Conservation (phyloP, 2,329 filamentous ascomycete species). For the Aspergillus sp. region DNA sequence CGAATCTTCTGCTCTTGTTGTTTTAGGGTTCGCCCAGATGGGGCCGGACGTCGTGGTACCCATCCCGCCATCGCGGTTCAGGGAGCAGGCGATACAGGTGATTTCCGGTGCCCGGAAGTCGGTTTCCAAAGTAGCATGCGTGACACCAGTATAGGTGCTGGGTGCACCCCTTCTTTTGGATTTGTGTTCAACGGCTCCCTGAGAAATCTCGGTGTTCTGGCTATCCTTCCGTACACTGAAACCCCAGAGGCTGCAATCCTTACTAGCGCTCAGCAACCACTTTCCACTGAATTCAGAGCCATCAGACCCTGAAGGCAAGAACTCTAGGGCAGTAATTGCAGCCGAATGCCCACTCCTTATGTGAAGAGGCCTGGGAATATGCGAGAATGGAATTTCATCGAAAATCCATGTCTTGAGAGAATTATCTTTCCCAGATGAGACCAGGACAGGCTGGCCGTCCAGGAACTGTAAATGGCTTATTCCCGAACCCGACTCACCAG, state of each 20-base stretch:
- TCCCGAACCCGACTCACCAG: slow-evolving; percentile 63
- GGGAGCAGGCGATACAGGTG: slow-evolving; percentile 83
- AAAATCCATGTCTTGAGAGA: slow-evolving; percentile 96
- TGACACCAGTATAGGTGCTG: slow-evolving; percentile 14
- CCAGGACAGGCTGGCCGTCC: slow-evolving; percentile 80
- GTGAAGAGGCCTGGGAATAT: slow-evolving; percentile 82
- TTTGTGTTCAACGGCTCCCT: slow-evolving; percentile 83
- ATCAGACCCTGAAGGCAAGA: slow-evolving; percentile 85
- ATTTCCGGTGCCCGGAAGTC: slow-evolving; percentile 85
- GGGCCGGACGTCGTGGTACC: slow-evolving; percentile 76
- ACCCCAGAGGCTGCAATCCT: slow-evolving; percentile 90
- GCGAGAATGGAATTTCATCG: slow-evolving; percentile 85
- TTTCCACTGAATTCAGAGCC: slow-evolving; percentile 86
- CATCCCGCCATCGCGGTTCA: slow-evolving; percentile 94
- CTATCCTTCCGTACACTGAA: slow-evolving; percentile 94
- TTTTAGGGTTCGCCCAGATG: slow-evolving; percentile 78
- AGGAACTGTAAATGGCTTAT: slow-evolving; percentile 89
- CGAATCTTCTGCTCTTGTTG: slow-evolving; percentile 69
- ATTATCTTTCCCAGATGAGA: slow-evolving; percentile 91
- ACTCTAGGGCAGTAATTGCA: slow-evolving; percentile 77
- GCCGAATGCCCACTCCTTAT: slow-evolving; percentile 85
- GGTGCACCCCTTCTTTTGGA: slow-evolving; percentile 66
- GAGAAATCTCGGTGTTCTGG: slow-evolving; percentile 89
- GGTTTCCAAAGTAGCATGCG: slow-evolving; percentile 23
- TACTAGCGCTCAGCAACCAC: slow-evolving; percentile 87